phyloP scores from a whole-genome alignment of 257 asterid genomes.

The Penstemon newberryi region DNA sequence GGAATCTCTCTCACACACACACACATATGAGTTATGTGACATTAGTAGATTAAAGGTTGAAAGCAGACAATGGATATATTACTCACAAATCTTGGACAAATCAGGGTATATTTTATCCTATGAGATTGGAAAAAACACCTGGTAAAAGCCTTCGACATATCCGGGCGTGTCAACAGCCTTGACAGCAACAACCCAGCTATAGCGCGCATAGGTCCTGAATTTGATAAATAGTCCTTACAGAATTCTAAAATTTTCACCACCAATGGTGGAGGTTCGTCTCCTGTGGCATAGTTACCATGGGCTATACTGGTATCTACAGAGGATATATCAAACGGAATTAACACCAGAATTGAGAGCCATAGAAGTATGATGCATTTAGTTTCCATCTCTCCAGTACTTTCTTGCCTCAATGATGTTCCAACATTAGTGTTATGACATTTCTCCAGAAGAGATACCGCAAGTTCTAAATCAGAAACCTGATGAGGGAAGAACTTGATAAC shows the following conservation, averaged over 20 bases:
- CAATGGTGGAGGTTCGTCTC: slow-evolving; percentile 74
- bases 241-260: slow-evolving; percentile 67
- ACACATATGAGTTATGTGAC: slow-evolving; percentile 5
- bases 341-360: slow-evolving; percentile 90
- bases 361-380: slow-evolving; percentile 78
- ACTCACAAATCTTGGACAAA: background rate
- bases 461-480: slow-evolving; percentile 94
- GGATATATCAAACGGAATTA: slow-evolving; percentile 92
- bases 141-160: slow-evolving; percentile 79
- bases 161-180: slow-evolving; percentile 89
- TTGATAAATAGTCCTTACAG: slow-evolving; percentile 82
- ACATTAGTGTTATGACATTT: slow-evolving; percentile 62
- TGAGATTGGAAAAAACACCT: slow-evolving; percentile 40
- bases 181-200: slow-evolving; percentile 88
- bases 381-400: slow-evolving; percentile 99
- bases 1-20: background rate
- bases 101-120: background rate
- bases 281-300: slow-evolving; percentile 30
- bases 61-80: background rate
- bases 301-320: slow-evolving; percentile 86
- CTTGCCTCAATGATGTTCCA: slow-evolving; percentile 79
- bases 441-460: slow-evolving; percentile 85
- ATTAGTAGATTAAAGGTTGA: slow-evolving; percentile 18
- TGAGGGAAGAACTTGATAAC: slow-evolving; percentile 95
- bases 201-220: slow-evolving; percentile 92